A percentile compares a stretch with the other conserved stretches of the same genome.
Conservation (phyloP, 306 rosid genomes). For the Vigna unguiculata region DNA sequence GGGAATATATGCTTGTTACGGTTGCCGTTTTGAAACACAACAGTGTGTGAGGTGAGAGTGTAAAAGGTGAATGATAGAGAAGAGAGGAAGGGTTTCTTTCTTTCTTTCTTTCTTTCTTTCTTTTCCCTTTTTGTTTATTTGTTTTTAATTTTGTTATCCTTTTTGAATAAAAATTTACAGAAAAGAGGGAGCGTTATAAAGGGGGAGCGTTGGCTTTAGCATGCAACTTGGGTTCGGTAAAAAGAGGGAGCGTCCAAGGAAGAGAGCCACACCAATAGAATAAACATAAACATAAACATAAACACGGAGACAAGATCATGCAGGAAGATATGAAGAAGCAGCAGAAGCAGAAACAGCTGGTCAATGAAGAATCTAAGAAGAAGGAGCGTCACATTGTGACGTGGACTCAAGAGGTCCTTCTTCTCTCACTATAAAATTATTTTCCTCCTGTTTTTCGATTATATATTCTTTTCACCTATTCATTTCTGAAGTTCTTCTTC, state of each 20-base stretch:
- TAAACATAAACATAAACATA: conserved; percentile 45
- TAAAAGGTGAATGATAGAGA: conserved; percentile 60
- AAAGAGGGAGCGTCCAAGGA: conserved; percentile 75
- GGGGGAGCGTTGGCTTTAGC: conserved; percentile 68
- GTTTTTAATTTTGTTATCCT: neutral
- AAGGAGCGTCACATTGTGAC: conserved; percentile 99
- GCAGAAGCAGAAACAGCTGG: conserved; percentile 48
- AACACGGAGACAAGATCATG: conserved; percentile 53
- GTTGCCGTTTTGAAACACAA: conserved; percentile 58
- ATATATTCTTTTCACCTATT: conserved; percentile 18
- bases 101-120: conserved; percentile 7
- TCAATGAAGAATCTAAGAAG: conserved; percentile 85
- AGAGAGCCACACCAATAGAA: conserved; percentile 50
- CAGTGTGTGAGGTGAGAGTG: conserved; percentile 42
- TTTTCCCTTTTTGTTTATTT: conserved; percentile 25
- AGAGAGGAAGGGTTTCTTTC: conserved; percentile 44
- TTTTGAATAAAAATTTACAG: conserved; percentile 20
- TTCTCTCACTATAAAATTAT: conserved; percentile 12
- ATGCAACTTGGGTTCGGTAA: conserved; percentile 75
- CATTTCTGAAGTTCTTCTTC: conserved; percentile 4
- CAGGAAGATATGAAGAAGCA: conserved; percentile 61
- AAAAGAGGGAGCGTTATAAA: conserved; percentile 45
- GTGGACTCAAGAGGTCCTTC: conserved; percentile 91
- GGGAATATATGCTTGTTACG: conserved; percentile 56
- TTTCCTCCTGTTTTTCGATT: neutral